phyloP scores from a whole-genome alignment of 1,139 yeast genomes.

The Yamadazyma spencermartinsiae region DNA sequence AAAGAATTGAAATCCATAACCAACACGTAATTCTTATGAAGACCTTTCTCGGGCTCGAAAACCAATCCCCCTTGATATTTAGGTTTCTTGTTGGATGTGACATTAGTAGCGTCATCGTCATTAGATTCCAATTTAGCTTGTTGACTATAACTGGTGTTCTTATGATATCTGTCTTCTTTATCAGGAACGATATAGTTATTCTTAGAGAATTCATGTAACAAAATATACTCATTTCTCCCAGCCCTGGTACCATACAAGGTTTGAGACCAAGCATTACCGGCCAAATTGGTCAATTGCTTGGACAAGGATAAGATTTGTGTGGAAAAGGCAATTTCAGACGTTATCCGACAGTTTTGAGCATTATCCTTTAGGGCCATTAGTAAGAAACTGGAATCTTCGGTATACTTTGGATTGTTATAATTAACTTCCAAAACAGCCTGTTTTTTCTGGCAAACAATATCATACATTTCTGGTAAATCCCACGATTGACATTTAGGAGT shows the following conservation, averaged over 20 bases:
- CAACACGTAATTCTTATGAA: slow-evolving; percentile 82
- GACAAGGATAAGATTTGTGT: slow-evolving; percentile 87
- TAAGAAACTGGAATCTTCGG: slow-evolving; percentile 67
- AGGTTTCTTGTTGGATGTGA: slow-evolving; percentile 68
- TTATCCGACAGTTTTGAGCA: slow-evolving; percentile 62
- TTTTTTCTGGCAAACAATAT: slow-evolving; percentile 64
- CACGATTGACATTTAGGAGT: slow-evolving; percentile 94
- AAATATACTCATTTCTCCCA: slow-evolving; percentile 91
- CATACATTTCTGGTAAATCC: slow-evolving; percentile 92
- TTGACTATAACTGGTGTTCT: slow-evolving; percentile 38
- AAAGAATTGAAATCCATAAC: slow-evolving; percentile 99
- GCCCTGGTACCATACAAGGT: slow-evolving; percentile 95
- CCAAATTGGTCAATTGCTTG: slow-evolving; percentile 86
- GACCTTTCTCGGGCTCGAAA: slow-evolving; percentile 94
- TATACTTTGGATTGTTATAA: slow-evolving; percentile 61
- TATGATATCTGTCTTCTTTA: slow-evolving; percentile 60
- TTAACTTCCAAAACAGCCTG: slow-evolving; percentile 71
- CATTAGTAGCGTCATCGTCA: slow-evolving; percentile 50
- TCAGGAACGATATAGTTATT: slow-evolving; percentile 88
- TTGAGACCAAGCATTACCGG: slow-evolving; percentile 98
- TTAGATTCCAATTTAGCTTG: slow-evolving; percentile 39
- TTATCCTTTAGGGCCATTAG: slow-evolving; percentile 73
- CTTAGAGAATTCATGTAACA: slow-evolving; percentile 86
- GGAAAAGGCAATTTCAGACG: slow-evolving; percentile 78
- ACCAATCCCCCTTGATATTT: slow-evolving; percentile 96